A percentile compares a stretch with the other conserved stretches of the same genome.
phyloP scores from a whole-genome alignment of 1,284 basidiomycete species.

The Ganoderma boninense region DNA sequence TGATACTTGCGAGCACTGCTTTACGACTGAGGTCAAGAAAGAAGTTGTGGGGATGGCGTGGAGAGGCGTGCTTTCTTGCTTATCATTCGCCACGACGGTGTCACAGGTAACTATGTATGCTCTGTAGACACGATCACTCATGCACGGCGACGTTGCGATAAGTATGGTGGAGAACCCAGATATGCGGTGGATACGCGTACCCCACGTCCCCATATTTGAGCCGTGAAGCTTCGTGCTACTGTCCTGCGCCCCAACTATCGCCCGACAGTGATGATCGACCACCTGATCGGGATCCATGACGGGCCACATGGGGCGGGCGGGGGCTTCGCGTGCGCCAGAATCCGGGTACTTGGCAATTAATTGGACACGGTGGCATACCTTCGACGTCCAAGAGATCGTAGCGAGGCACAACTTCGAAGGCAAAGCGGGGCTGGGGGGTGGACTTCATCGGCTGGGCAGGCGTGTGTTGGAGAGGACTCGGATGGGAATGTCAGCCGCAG shows the following conservation, averaged over 20 bases:
- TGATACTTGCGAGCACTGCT: neutral
- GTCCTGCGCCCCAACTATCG: neutral
- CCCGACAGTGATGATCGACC: neutral
- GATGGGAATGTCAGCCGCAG: conserved; percentile 1
- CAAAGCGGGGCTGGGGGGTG: neutral
- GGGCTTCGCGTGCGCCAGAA: neutral
- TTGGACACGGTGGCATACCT: neutral
- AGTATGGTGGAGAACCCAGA: neutral
- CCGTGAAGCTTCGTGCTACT: neutral
- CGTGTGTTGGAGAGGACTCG: conserved; percentile 6
- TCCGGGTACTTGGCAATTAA: neutral
- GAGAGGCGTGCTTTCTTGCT: too few species aligned
- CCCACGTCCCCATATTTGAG: neutral
- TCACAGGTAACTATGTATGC: too few species aligned
- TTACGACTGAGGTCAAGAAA: neutral
- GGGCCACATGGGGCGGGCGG: neutral
- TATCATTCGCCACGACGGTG: too few species aligned
- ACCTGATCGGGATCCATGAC: neutral
- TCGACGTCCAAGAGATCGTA: neutral
- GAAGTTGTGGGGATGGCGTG: too few species aligned
- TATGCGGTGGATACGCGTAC: neutral
- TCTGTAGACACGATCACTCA: too few species aligned
- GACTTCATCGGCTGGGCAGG: neutral
- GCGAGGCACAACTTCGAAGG: neutral
- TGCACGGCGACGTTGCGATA: too few species aligned